Percentiles rank a stretch among this genome's conserved stretches.
These are phyloP conservation scores for Crithidia thermophila DNA, from an alignment of 208 protist species.

Conservation along the genomic window DNA sequence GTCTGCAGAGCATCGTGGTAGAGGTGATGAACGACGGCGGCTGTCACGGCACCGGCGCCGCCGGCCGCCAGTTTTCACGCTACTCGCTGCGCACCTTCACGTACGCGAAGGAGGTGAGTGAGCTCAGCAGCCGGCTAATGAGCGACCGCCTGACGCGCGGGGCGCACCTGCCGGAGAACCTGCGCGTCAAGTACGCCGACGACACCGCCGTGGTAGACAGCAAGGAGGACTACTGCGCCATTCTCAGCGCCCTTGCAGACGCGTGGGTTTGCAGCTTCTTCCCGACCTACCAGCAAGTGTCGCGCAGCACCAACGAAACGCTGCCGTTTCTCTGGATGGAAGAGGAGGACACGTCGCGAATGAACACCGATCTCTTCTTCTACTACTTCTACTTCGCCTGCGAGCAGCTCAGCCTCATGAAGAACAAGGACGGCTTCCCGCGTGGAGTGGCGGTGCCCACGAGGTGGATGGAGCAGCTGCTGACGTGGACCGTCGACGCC, in stretches of 20 bases:
- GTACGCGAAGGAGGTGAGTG: slow-evolving; percentile 21
- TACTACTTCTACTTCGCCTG: slow-evolving; percentile 63
- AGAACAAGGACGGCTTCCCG: slow-evolving; percentile 34
- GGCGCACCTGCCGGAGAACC: slow-evolving; percentile 18
- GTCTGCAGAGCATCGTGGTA: slow-evolving; percentile 32
- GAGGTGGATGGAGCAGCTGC: slow-evolving; percentile 56
- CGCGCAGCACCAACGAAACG: slow-evolving; percentile 20
- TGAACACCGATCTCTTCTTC: slow-evolving; percentile 44
- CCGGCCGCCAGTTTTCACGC: slow-evolving; percentile 16
- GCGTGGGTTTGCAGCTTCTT: slow-evolving; percentile 58
- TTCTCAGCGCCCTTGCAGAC: slow-evolving; percentile 32
- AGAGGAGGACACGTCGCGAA: slow-evolving; percentile 12
- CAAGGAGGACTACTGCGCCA: slow-evolving; percentile 17
- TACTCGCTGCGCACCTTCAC: slow-evolving; percentile 26
- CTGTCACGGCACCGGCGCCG: slow-evolving; percentile 18
- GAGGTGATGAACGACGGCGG: slow-evolving; percentile 33
- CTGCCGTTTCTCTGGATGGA: slow-evolving; percentile 46
- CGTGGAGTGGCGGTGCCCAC: slow-evolving; percentile 62
- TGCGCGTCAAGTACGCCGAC: slow-evolving; percentile 35
- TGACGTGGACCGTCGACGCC: slow-evolving; percentile 37
- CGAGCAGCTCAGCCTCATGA: slow-evolving; percentile 45
- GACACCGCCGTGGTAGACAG: slow-evolving; percentile 9
- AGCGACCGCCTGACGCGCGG: slow-evolving; percentile 26
- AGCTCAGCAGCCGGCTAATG: slow-evolving; percentile 40
- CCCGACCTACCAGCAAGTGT: slow-evolving; percentile 38